Percentiles rank a stretch among this genome's conserved stretches.
Evolutionary conservation across 768 basidiomycete species (phyloP).

Genomic region (Trametes gibbosa): DNA sequence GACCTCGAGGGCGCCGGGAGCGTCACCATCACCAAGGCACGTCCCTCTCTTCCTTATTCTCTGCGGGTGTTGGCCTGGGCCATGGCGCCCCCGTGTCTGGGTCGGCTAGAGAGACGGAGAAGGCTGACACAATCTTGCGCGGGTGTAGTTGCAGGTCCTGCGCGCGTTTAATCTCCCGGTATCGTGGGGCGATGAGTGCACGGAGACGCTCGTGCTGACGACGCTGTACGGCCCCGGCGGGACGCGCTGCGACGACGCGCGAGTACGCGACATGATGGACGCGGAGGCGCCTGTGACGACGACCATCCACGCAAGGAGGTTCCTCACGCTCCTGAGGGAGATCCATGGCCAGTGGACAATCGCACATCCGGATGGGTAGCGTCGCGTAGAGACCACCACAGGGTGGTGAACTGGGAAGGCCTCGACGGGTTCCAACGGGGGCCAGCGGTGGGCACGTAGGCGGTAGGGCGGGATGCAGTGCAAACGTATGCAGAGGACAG

Average conservation of each 20-base stretch:
- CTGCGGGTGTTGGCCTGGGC: no score
- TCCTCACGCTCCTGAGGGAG: conserved; percentile 47
- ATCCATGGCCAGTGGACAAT: conserved; percentile 47
- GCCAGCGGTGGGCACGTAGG: no score
- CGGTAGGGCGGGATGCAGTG: no score
- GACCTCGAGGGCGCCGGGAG: conserved; percentile 36
- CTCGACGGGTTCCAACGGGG: no score
- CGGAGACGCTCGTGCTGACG: conserved; percentile 50
- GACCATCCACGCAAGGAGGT: conserved; percentile 46
- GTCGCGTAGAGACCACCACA: no score
- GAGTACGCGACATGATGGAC: conserved; percentile 49
- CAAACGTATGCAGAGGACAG: no score
- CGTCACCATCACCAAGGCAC: conserved; percentile 46
- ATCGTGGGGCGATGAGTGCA: conserved; percentile 45
- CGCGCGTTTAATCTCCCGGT: conserved; percentile 46
- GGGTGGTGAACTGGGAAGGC: no score
- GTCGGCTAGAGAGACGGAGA: neutral
- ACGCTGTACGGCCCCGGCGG: conserved; percentile 57
- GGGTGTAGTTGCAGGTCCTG: conserved; percentile 49
- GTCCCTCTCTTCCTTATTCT: conserved; percentile 8
- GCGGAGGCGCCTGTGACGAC: conserved; percentile 42
- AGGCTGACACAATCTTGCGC: neutral
- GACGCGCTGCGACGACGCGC: conserved; percentile 43
- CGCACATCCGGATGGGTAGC: conserved; percentile 26
- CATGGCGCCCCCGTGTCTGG: no score